Evolutionary conservation across 106 monocot species (phyloP).

Genomic region (Acanthochlamys bracteata): DNA sequence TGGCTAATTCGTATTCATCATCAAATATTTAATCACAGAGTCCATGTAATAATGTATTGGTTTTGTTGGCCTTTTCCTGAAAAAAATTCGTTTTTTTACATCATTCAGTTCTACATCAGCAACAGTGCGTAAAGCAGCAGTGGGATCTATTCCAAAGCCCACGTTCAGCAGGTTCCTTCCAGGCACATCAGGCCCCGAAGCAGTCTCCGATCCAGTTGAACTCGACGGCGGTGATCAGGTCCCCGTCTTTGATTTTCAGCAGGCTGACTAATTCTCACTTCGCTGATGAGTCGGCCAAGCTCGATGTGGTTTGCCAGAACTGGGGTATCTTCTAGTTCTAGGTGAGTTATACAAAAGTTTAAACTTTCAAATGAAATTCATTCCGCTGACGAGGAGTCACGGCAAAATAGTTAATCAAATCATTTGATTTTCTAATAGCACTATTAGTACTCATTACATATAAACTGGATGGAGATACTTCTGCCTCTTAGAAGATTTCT

Average conservation of each 20-base stretch:
- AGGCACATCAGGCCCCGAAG: conserved; percentile 38
- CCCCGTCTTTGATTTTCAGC: conserved; percentile 36
- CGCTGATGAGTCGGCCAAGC: conserved; percentile 5
- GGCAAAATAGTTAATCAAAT: not conserved
- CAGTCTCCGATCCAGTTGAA: not conserved
- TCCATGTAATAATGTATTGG: not conserved
- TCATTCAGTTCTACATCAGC: too few species aligned
- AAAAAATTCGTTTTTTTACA: too few species aligned
- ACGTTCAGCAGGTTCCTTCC: conserved; percentile 23
- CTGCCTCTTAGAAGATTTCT: too few species aligned
- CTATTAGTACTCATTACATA: too few species aligned
- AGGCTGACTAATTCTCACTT: conserved; percentile 20
- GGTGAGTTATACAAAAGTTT: too few species aligned
- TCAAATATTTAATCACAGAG: not conserved
- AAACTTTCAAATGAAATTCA: too few species aligned
- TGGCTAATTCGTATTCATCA: not conserved
- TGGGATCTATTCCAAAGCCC: too few species aligned
- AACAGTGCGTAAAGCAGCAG: too few species aligned
- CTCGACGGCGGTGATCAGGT: conserved; percentile 8
- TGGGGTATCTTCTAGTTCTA: conserved; percentile 1
- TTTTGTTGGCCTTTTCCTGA: not conserved
- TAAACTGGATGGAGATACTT: too few species aligned
- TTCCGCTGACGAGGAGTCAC: too few species aligned
- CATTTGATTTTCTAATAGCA: too few species aligned
- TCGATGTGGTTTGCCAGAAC: not conserved